Percentiles rank a stretch among this genome's conserved stretches.
Evolutionary conservation across 441 rosid genomes (phyloP).

Genomic region (Euphorbia celastroides): DNA sequence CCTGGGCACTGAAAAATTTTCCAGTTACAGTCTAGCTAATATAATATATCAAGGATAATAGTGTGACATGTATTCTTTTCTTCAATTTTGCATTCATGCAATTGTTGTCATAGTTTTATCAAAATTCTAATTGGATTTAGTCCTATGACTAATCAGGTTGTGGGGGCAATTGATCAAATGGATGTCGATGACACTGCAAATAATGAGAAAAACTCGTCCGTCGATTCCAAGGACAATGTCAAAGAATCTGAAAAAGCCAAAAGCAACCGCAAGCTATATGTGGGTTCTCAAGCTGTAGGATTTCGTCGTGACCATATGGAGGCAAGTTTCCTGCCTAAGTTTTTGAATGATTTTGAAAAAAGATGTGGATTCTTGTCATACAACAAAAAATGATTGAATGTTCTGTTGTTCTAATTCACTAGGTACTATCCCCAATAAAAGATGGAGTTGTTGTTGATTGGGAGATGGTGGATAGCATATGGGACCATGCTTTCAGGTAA

Average conservation of each 20-base stretch:
- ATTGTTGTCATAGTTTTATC: slow-evolving; percentile 1
- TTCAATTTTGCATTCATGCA: neutral
- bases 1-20: neutral
- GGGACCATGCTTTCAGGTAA: slow-evolving; percentile 98
- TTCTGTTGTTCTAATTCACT: slow-evolving; percentile 18
- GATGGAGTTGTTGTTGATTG: slow-evolving; percentile 95
- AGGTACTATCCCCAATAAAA: slow-evolving; percentile 81
- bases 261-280: slow-evolving; percentile 70
- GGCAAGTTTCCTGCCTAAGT: slow-evolving; percentile 36
- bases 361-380: neutral
- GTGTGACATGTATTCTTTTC: neutral
- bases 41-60: neutral
- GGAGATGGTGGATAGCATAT: slow-evolving; percentile 92
- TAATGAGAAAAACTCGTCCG: slow-evolving; percentile 38
- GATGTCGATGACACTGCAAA: slow-evolving; percentile 62
- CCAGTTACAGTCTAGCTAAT: neutral
- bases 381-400: slow-evolving; percentile 7
- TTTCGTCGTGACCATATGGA: slow-evolving; percentile 95
- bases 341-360: neutral
- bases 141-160: slow-evolving; percentile 48
- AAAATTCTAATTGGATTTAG: slow-evolving; percentile 2
- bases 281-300: slow-evolving; percentile 86
- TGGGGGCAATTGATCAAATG: slow-evolving; percentile 91
- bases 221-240: slow-evolving; percentile 49
- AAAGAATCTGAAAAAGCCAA: slow-evolving; percentile 58